A percentile compares a stretch with the other conserved stretches of the same genome.
Evolutionary conservation across 148 eudicot genomes (phyloP).

Genomic region (Camellia sinensis): DNA sequence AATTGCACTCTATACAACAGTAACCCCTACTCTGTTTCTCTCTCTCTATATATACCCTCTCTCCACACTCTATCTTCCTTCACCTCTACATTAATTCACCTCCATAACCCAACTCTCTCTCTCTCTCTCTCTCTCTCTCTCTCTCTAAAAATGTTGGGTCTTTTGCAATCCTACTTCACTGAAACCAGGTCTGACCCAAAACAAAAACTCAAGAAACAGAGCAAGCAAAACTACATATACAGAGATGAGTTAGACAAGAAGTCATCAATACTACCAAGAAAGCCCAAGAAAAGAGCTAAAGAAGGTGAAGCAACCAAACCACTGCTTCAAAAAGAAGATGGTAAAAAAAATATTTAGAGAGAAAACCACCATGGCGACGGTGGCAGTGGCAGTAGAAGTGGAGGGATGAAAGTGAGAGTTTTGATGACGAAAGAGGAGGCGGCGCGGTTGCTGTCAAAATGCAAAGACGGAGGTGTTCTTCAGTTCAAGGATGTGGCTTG

Average conservation of each 20-base stretch:
- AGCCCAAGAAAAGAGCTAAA: neutral
- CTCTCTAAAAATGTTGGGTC: slow-evolving; percentile 1
- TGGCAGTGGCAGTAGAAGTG: neutral
- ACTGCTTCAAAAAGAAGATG: neutral
- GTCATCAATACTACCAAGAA: neutral
- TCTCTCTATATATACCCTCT: too few relatives aligned
- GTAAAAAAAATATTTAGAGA: neutral
- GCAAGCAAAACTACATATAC: neutral
- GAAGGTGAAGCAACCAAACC: neutral
- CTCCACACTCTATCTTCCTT: neutral
- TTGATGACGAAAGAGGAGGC: slow-evolving; percentile 57
- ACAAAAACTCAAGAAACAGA: neutral
- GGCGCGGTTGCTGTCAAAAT: slow-evolving; percentile 32
- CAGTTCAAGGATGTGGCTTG: slow-evolving; percentile 41
- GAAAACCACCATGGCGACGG: neutral
- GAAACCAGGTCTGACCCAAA: neutral
- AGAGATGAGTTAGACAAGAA: slow-evolving; percentile 7
- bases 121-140: neutral
- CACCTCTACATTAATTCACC: neutral
- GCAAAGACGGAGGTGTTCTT: slow-evolving; percentile 38
- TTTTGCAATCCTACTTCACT: neutral
- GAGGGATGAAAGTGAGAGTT: slow-evolving; percentile 36
- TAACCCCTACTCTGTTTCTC: too few relatives aligned
- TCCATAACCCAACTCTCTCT: neutral
- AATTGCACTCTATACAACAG: too few relatives aligned